Evolutionary conservation across 2,329 filamentous ascomycete species (phyloP).

Genomic region (Trichophyton benhamiae): DNA sequence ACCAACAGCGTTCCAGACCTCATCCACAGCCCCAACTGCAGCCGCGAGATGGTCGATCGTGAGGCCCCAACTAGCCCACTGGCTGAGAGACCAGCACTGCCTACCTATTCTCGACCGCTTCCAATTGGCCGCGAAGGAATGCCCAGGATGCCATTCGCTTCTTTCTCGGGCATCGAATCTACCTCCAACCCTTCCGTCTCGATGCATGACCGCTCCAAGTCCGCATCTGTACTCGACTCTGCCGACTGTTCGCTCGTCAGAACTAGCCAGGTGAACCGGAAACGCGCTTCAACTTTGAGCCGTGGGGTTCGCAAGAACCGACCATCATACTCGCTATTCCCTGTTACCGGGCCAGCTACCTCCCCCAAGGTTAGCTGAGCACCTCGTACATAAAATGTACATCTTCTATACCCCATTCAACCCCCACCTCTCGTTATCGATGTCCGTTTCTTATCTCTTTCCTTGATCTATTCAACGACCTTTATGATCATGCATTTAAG

Average conservation of each 20-base stretch:
- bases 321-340: slow-evolving; percentile 36
- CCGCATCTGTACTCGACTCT: slow-evolving; percentile 24
- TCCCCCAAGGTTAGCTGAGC: slow-evolving; percentile 1
- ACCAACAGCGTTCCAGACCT: slow-evolving; percentile 36
- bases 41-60: slow-evolving; percentile 24
- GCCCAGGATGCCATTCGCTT: slow-evolving; percentile 13
- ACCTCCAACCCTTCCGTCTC: slow-evolving; percentile 17
- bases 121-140: neutral
- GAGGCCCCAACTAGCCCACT: slow-evolving; percentile 9
- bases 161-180: slow-evolving; percentile 24
- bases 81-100: neutral
- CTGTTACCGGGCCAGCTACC: slow-evolving; percentile 18
- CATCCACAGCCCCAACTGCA: slow-evolving; percentile 30
- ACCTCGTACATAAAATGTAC: neutral
- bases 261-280: slow-evolving; percentile 10
- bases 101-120: slow-evolving; percentile 16
- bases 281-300: slow-evolving; percentile 16
- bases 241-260: slow-evolving; percentile 14
- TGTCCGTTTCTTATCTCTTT: neutral
- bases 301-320: slow-evolving; percentile 26
- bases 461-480: neutral
- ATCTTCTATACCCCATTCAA: neutral
- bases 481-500: slow-evolving; percentile 1
- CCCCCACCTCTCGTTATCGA: neutral
- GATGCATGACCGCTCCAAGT: slow-evolving; percentile 27